Base-by-base conservation (phyloP, 1,284 basidiomycete species). In the Anthracocystis walkeri region DNA sequence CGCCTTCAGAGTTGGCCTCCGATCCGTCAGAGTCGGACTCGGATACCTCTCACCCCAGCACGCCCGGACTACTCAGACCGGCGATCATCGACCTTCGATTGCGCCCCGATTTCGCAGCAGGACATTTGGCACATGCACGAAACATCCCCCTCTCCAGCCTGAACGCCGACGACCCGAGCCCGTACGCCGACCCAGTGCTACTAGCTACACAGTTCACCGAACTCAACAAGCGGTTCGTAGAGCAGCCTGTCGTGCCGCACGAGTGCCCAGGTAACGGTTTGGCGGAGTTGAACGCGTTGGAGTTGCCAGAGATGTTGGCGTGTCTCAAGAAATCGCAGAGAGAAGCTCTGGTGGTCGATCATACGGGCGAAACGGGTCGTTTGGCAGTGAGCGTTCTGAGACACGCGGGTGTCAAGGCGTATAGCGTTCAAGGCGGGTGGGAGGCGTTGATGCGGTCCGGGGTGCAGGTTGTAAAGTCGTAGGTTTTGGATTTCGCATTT, bases 181-280 rank as follows among this genome's bases (percentile, higher is more conserved):
- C 72, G 1, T 75, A 70, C 58, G n/a, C 56, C 2, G 72, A 75
- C 38, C 55, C 72, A 0, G 54, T 58, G 4, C 41, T 75, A n/a
- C 60, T 75, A 27, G 63, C 58, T 0, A 66, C 63, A 8, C 72
- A 75, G 50, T 70, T 57, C 14, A 66, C 64, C 46, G 72, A 75
- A 45, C 48, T 75, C 40, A 58, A 75, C 33, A 61, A 65, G 18
- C 40, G 66, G 0, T 69, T 75, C 21, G 48, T 59, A 18, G 46
- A 59, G 7, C 21, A 41, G n/a, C 58, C 62, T 4, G 5, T 27
- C 3, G 59, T 60, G 3, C 5, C 21, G 1, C 68, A 70, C 45
- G 2, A 44, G 20, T 65, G 62, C n/a, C 58, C 62, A 7, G 62
- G 54, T 0, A 65, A 65, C 46, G 58, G 63, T 23, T 59, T 72